Evolutionary conservation across 495 filamentous ascomycete species (phyloP).

Genomic region (Daldinia caldariorum): DNA sequence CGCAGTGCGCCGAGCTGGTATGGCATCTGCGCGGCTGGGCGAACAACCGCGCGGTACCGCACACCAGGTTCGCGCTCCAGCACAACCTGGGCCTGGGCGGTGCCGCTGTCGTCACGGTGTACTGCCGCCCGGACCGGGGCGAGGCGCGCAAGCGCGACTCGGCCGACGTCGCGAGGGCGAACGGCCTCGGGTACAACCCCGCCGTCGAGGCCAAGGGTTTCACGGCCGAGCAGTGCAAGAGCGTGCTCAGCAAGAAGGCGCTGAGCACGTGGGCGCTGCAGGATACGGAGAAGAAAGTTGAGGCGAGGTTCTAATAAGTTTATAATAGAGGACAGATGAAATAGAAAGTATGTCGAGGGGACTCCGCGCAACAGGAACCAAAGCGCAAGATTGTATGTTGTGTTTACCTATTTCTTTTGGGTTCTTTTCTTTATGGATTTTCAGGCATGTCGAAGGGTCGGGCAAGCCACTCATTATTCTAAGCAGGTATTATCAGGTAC

Average conservation of each 20-base stretch:
- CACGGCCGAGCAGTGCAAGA: slow-evolving; percentile 75
- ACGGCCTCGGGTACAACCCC: slow-evolving; percentile 87
- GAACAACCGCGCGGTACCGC: slow-evolving; percentile 79
- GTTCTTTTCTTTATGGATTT: background rate
- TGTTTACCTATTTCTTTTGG: background rate
- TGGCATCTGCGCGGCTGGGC: slow-evolving; percentile 98
- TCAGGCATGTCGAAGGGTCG: background rate
- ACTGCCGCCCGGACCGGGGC: slow-evolving; percentile 84
- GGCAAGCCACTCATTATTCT: too few relatives aligned
- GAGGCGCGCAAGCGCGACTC: slow-evolving; percentile 64
- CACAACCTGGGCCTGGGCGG: slow-evolving; percentile 95
- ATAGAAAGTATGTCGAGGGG: background rate
- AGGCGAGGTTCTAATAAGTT: slow-evolving; percentile 57
- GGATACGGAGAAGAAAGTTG: slow-evolving; percentile 75
- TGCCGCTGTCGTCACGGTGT: slow-evolving; percentile 89
- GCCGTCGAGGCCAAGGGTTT: slow-evolving; percentile 89
- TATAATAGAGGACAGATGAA: background rate
- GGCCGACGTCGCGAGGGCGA: slow-evolving; percentile 68
- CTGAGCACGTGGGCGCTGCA: slow-evolving; percentile 77
- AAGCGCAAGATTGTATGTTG: background rate
- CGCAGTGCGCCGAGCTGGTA: slow-evolving; percentile 93
- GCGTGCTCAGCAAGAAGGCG: slow-evolving; percentile 74
- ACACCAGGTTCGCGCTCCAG: slow-evolving; percentile 79
- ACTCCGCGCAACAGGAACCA: background rate
- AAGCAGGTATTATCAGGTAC: background rate